Evolutionary conservation across 441 rosid genomes (phyloP), one percentile per base, ranked within the genome.

Genomic region (Arabidopsis hybrid): DNA sequence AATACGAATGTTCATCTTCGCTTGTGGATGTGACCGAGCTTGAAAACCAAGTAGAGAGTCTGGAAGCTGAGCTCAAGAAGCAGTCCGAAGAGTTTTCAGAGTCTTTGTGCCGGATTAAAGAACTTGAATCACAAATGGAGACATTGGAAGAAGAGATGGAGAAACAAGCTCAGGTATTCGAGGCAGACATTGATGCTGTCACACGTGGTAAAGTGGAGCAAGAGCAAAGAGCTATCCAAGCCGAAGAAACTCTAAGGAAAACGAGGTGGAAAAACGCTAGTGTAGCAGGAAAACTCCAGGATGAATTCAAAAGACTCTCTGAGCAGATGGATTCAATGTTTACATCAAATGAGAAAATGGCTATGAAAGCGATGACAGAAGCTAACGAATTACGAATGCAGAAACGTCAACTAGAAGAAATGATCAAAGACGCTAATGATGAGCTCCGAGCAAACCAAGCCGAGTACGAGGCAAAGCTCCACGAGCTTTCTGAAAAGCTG

Each of bases 191-290:
- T 8, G 86, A 79, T 59, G 81, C 78, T 55, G 59, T 82, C 64
- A 83, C 81, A 11, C 73, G n/a, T 18, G 82, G 75, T 73, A 88
- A 82, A 82, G 79, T 83, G 13, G 85, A 84, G 61, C 83, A 82
- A 81, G 91, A 88, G 68, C 87, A 85, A 60, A 83, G 89, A 73
- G 91, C 93, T 57, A 84, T 85, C 32, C 60, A 78, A 65, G 89
- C 91, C 4, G 91, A 89, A 77, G 89, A 89, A 74, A 76, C 82
- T 34, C 49, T 85, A 79, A 82, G 86, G 83, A 84, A 82, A 42
- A 80, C 84, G 1, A 79, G 87, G 82, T 78, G 81, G 86, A 85
- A 74, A 56, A 87, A 85, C 62, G 81, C 86, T 39, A 76, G 70
- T 7, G 81, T 86, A 53, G 93, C 89, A 2, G 87, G 85, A 79